Conservation (phyloP, 163 green algal genomes). For the Chlamydomonas reinhardtii region DNA sequence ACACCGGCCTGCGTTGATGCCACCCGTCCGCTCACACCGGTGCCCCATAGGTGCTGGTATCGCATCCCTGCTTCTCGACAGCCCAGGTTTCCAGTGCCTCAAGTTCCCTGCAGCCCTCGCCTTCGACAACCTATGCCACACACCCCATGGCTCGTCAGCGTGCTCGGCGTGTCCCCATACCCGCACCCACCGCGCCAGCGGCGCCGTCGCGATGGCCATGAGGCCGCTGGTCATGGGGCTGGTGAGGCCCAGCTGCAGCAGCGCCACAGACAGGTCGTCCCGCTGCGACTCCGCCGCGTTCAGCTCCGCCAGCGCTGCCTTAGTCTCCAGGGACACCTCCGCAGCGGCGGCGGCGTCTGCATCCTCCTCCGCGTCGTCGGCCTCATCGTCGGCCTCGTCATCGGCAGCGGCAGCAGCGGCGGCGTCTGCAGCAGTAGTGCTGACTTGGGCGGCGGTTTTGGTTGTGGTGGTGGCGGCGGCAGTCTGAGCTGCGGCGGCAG, state of each 20-base stretch:
- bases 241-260: constrained; percentile 16
- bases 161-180: too few relatives aligned
- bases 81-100: too few relatives aligned
- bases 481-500: neutral
- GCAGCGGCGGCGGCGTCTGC: neutral
- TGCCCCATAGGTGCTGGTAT: too few relatives aligned
- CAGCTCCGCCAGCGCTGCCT: neutral
- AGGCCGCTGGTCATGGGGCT: neutral
- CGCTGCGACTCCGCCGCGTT: constrained; percentile 5
- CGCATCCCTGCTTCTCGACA: too few relatives aligned
- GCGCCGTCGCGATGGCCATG: constrained; percentile 1
- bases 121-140: too few relatives aligned
- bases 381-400: too few relatives aligned
- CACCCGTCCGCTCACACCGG: too few relatives aligned
- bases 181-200: neutral
- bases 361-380: neutral
- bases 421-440: too few relatives aligned
- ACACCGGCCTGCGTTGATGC: too few relatives aligned
- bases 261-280: constrained; percentile 1
- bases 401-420: neutral
- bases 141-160: too few relatives aligned
- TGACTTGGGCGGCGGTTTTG: neutral
- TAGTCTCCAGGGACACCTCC: neutral
- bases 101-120: too few relatives aligned
- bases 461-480: neutral